Evolutionary conservation across 306 rosid species (phyloP), one percentile per base, ranked within the genome.

Genomic region (cucumber (Cucumis sativus)): DNA sequence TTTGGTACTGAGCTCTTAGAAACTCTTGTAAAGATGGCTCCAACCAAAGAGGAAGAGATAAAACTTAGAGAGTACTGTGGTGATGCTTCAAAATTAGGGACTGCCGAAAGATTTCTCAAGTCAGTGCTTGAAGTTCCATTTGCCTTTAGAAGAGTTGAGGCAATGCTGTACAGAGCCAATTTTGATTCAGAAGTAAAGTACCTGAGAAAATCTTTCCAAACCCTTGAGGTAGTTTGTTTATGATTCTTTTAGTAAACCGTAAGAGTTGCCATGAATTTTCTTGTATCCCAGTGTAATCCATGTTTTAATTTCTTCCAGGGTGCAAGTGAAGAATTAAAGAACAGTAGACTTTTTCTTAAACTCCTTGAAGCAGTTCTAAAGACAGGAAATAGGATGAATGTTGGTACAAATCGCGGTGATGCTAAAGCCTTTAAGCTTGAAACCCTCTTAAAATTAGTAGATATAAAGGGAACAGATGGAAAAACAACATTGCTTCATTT

Each of bases 371-470:
- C 99, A 64, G 99, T 95, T 85, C 99, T 95, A 79, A 85, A 87
- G 90, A 95, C 99, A 55, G 99, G 99, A 86, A 95, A 95, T 89
- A 83, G 99, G 80, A 95, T 95, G 99, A 95, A 95, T 78, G 97
- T 90, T 30, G 99, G 99, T 77, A 95, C 99, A 61, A 90, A 92
- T 58, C 84, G 99, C 70, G 99, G 99, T 49, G 99, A 90, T 79
- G 99, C 99, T 54, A 95, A 85, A 83, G 87, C 99, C 73, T 95
- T 95, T 82, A 95, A 95, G 84, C 90, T 95, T 21, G 97, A 95
- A 7, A 92, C 97, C 23, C 97, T 95, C 75, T 84, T 95, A 76
- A 95, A 95, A 85, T 92, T 95, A 18, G 97, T 80, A 40, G 99
- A 95, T 84, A 88, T 95, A 84, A 95, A 95, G 86, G 99, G 97